Percentiles rank a stretch among this genome's conserved stretches.
phyloP scores from a whole-genome alignment of 768 basidiomycete species.

The Leccinum olivaceopallidum region DNA sequence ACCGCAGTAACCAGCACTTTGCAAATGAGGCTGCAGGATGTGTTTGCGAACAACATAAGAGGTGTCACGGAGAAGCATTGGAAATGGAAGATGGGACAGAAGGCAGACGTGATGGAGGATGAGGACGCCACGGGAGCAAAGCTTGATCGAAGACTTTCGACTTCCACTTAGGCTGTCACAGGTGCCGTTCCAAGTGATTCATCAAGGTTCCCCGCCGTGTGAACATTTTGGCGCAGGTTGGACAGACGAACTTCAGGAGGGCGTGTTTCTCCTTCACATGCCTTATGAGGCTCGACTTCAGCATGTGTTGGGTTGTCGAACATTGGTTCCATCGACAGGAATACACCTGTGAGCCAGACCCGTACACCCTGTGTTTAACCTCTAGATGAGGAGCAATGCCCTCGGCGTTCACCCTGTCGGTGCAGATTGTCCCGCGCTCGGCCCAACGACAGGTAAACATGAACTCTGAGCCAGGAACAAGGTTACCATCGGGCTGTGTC shows the following conservation, averaged over 20 bases:
- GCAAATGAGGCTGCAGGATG: not conserved
- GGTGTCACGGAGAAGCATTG: not conserved
- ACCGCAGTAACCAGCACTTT: not conserved
- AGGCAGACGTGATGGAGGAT: not conserved
- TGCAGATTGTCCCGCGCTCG: not conserved
- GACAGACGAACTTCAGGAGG: conserved; percentile 2
- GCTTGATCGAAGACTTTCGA: not conserved
- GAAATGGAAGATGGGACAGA: not conserved
- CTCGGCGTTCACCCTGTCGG: conserved; percentile 1
- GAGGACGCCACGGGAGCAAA: not conserved
- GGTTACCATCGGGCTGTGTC: not conserved
- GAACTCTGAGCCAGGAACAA: not conserved
- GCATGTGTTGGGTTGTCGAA: not conserved
- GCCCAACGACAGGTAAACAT: conserved; percentile 6
- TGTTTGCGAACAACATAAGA: not conserved
- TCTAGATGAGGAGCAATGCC: not conserved
- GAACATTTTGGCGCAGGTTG: conserved; percentile 4
- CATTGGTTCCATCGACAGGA: conserved; percentile 4
- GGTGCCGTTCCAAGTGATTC: not conserved
- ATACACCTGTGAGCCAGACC: not conserved
- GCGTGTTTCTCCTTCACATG: not conserved
- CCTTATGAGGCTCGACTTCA: conserved; percentile 7
- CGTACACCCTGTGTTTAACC: not conserved
- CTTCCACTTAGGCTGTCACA: not conserved
- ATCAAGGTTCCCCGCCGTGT: conserved; percentile 3